phyloP scores from a whole-genome alignment of 805 yeast genomes.

The Schwanniomyces vanrijiae region DNA sequence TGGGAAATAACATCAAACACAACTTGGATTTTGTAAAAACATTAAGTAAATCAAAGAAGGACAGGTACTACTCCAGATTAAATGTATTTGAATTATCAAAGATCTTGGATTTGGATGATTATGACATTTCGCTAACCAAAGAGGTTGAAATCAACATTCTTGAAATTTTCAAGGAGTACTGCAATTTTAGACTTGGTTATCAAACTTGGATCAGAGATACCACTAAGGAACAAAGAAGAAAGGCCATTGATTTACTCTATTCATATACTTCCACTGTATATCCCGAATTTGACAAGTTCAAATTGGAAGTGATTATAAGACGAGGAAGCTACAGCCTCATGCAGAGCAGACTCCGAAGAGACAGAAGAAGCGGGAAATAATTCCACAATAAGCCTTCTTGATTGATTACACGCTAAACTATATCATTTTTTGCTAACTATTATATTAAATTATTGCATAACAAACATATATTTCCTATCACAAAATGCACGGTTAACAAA shows the following conservation, averaged over 20 bases:
- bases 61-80: constrained; percentile 43
- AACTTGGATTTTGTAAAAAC: constrained; percentile 6
- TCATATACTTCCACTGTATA: constrained; percentile 46
- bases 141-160: constrained; percentile 54
- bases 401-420: not conserved
- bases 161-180: constrained; percentile 51
- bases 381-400: not conserved
- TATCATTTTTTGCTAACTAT: not conserved
- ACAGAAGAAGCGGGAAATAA: constrained; percentile 24
- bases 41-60: constrained; percentile 8
- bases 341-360: constrained; percentile 75
- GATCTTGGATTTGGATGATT: constrained; percentile 47
- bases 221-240: constrained; percentile 47
- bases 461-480: not conserved
- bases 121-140: constrained; percentile 52
- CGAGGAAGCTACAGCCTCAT: constrained; percentile 78
- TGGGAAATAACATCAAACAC: not conserved
- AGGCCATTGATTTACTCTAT: constrained; percentile 49
- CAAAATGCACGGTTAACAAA: not conserved
- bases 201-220: constrained; percentile 88
- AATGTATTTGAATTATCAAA: constrained; percentile 57
- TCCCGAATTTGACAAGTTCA: constrained; percentile 49
- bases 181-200: constrained; percentile 73
- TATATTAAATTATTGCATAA: not conserved
- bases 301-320: constrained; percentile 71